Percentiles rank a stretch among this genome's conserved stretches.
Conservation (phyloP, 768 basidiomycete species). For the Pisolithus microcarpus region DNA sequence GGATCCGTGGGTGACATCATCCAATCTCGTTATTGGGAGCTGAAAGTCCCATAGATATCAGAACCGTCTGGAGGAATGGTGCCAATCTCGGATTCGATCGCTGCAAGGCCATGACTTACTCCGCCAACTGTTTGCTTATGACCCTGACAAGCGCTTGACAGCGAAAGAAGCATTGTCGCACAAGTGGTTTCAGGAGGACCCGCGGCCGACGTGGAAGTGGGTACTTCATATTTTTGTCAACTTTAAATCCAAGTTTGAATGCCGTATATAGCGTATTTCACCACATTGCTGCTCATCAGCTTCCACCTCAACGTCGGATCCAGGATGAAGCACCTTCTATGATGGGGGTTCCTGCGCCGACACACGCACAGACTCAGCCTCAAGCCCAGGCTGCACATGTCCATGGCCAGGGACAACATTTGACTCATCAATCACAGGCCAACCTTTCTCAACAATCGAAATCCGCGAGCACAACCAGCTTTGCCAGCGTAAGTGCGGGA, state of each 20-base stretch:
- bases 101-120: slow-evolving; percentile 75
- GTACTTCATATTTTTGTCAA: slow-evolving; percentile 22
- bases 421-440: slow-evolving; percentile 21
- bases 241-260: not conserved
- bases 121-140: slow-evolving; percentile 80
- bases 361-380: slow-evolving; percentile 35
- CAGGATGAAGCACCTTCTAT: slow-evolving; percentile 89
- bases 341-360: slow-evolving; percentile 57
- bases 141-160: slow-evolving; percentile 80
- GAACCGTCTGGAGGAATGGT: slow-evolving; percentile 72
- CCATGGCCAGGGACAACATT: slow-evolving; percentile 40
- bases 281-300: slow-evolving; percentile 51
- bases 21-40: not conserved
- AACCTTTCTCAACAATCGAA: slow-evolving; percentile 32
- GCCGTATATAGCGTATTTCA: slow-evolving; percentile 59
- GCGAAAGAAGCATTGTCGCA: slow-evolving; percentile 78
- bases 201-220: slow-evolving; percentile 78
- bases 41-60: slow-evolving; percentile 38
- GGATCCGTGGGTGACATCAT: slow-evolving; percentile 47
- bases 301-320: slow-evolving; percentile 82
- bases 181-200: slow-evolving; percentile 90
- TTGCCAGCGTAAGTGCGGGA: slow-evolving; percentile 56
- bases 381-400: slow-evolving; percentile 39
- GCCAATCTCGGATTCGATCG: slow-evolving; percentile 51
- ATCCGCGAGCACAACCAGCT: slow-evolving; percentile 55